Base-by-base conservation (phyloP, 2,329 filamentous ascomycete genomes). In the Cladosporium sp. region DNA sequence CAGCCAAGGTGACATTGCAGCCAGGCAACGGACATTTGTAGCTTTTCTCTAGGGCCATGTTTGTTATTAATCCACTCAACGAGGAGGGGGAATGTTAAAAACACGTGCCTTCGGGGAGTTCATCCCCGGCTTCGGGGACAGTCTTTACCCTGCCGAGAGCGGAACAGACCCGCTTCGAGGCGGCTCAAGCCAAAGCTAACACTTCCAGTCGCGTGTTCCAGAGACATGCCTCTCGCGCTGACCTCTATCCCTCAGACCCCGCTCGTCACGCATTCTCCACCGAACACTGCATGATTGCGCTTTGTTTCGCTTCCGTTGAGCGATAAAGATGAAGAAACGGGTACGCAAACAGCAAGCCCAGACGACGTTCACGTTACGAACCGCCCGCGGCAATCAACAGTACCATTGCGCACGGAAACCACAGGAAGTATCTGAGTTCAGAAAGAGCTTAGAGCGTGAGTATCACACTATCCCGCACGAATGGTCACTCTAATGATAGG, bases 121-220 rank as follows among this genome's bases (percentile, higher is more conserved):
- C 54, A 58, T 21, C 54, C 28, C 54, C 23, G 54, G 34, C 54
- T 58, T 39, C 54, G 23, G n/a, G 36, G 18, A n/a, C 36, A 43
- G 36, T 43, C 36, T 43, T 43, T 6, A 43, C 36, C 18, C n/a
- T 58, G 54, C 32, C 34, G 54, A 58, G 54, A 58, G 54, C 54
- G 54, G 54, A 58, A 58, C 30, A 58, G 54, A 58, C 32, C 54
- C 54, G 54, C 54, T 58, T 58, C 54, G 54, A 36, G 32, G 54
- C 54, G 54, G 54, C 54, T 58, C 54, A 21, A 36, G 54, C 54
- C 18, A 32, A 21, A 23, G 32, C 54, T 25, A 58, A 43, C 32
- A 58, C 30, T 58, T 39, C 54, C 34, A 58, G 54, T 58, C 32
- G 54, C 54, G 54, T 58, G 32, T 39, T 58, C 30, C 54, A 58